Base-by-base conservation (phyloP, 2,329 filamentous ascomycete species). In the Alternaria postmessia region DNA sequence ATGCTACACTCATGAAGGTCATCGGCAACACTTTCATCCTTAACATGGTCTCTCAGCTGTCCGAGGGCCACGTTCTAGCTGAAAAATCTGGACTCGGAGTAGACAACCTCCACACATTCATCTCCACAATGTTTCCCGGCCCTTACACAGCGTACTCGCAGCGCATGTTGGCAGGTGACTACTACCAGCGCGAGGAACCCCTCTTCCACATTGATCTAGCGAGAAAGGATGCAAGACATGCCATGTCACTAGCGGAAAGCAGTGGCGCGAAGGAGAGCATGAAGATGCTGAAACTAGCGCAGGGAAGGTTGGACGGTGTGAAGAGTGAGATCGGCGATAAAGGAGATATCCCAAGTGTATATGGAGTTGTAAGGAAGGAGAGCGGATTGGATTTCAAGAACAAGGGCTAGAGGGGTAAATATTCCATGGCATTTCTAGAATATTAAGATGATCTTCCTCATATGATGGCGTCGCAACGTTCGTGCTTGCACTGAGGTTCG, bases 21-120 rank as follows among this genome's bases (percentile, higher is more conserved):
- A 85, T 96, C 9, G 93, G 94, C 58, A 97, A 97, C 78, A 92
- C 91, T 0, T 94, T 97, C 75, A 85, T 97, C 69, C 76, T 96
- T 41, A 91, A 91, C 80, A 94, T 94, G 86, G 86, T 94, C 24
- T 90, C 93, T 73, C 86, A 91, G 52, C 81, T 97, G 4, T 88
- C 91, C 1, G 92, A 96, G 80, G 91, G 89, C 6, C 86, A 94
- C 73, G 87, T 90, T 1, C 80, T 93, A 6, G 92, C 92, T 5
- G 93, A 97, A 78, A 94, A 94, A 78, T 85, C 86, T 0, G 93
- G 93, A 0, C 81, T 97, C 3, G 92, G 92, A 3, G 84, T 84
- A 0, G 86, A 89, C 1, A 86, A 88, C 38, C 79, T 96, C 61
- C 88, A 94, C 75, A 78, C 87, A 44, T 91, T 93, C 73, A 83